Conservation (phyloP, 768 basidiomycete species). For the Hygrophoropsis aurantiaca region DNA sequence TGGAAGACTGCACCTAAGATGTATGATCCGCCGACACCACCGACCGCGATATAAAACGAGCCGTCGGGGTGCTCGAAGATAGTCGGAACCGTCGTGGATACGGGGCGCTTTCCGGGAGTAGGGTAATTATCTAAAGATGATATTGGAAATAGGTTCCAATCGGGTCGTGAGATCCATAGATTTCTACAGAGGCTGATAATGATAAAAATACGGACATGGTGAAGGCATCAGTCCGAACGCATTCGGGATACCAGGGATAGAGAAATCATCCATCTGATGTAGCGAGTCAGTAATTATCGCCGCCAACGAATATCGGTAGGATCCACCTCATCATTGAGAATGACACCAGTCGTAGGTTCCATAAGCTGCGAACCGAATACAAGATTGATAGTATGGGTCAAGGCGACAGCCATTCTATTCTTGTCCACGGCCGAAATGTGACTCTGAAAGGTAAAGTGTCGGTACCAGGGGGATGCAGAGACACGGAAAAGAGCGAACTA, state of each 20-base stretch:
- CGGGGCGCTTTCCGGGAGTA: slow-evolving; percentile 51
- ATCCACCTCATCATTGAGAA: slow-evolving; percentile 82
- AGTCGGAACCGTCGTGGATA: slow-evolving; percentile 53
- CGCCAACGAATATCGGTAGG: background rate
- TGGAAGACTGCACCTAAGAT: slow-evolving; percentile 62
- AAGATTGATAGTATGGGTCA: slow-evolving; percentile 89
- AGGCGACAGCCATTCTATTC: slow-evolving; percentile 80
- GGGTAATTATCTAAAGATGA: slow-evolving; percentile 50
- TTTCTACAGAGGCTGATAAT: no score
- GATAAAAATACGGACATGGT: slow-evolving; percentile 37
- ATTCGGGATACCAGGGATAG: slow-evolving; percentile 52
- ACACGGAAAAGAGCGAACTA: slow-evolving; percentile 21
- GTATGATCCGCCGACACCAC: slow-evolving; percentile 56
- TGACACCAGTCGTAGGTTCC: slow-evolving; percentile 83
- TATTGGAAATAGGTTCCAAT: no score
- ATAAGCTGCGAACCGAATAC: slow-evolving; percentile 88
- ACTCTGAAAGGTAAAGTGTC: slow-evolving; percentile 53
- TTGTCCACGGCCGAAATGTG: slow-evolving; percentile 84
- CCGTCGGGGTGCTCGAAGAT: slow-evolving; percentile 51
- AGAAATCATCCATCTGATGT: slow-evolving; percentile 54
- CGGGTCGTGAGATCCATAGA: no score
- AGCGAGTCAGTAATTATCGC: slow-evolving; percentile 64
- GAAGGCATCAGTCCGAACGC: slow-evolving; percentile 49
- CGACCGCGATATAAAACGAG: slow-evolving; percentile 44
- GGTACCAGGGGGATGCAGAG: slow-evolving; percentile 6